phyloP scores from a whole-genome alignment of 1,139 yeast species.

The Yamadazyma diospyri region DNA sequence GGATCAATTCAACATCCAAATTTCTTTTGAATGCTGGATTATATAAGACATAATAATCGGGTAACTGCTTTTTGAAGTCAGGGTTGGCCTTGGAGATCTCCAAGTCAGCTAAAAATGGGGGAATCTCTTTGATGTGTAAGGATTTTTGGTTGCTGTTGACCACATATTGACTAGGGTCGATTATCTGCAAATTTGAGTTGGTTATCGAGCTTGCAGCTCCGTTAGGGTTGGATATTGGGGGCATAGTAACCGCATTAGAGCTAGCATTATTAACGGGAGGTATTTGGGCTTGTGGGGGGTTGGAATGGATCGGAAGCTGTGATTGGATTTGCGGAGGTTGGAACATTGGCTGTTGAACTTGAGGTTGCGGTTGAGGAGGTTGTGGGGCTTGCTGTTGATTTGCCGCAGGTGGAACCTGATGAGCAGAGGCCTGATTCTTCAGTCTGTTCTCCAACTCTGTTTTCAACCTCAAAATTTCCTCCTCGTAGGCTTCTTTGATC shows the following conservation, averaged over 20 bases:
- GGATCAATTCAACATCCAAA: constrained; percentile 84
- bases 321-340: constrained; percentile 20
- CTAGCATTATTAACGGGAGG: constrained; percentile 4
- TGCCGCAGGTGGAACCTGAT: constrained; percentile 5
- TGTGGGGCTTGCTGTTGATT: constrained; percentile 20
- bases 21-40: constrained; percentile 73
- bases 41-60: constrained; percentile 85
- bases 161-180: constrained; percentile 42
- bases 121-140: constrained; percentile 69
- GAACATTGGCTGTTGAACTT: constrained; percentile 10
- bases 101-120: constrained; percentile 77
- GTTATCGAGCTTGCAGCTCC: constrained; percentile 5
- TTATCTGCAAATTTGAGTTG: constrained; percentile 5
- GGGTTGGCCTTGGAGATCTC: constrained; percentile 78
- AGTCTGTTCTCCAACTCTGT: constrained; percentile 80
- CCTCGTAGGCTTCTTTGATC: constrained; percentile 94
- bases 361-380: constrained; percentile 20
- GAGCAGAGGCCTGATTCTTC: constrained; percentile 34
- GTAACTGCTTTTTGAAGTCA: constrained; percentile 76
- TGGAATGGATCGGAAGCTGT: constrained; percentile 10
- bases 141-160: constrained; percentile 44
- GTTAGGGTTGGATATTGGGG: not conserved
- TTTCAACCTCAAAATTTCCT: constrained; percentile 81
- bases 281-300: constrained; percentile 1
- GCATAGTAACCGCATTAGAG: constrained; percentile 6